These are phyloP conservation scores for Protostelium mycophagum DNA, from an alignment of 78 protist species.

Conservation along the genomic window DNA sequence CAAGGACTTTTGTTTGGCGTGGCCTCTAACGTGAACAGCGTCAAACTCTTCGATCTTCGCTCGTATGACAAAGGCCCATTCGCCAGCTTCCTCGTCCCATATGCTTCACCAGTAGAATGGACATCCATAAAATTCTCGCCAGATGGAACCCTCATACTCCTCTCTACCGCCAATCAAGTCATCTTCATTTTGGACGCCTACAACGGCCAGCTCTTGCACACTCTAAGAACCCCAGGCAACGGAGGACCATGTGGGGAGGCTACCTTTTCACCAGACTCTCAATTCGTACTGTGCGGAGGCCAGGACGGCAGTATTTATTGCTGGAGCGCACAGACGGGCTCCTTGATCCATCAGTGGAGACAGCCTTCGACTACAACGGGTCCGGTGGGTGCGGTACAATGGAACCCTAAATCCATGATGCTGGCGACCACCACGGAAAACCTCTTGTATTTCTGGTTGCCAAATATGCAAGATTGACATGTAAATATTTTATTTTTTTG, in stretches of 20 bases:
- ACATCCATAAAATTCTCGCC: conserved; percentile 47
- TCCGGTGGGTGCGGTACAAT: conserved; percentile 71
- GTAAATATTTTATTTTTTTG: too few relatives aligned
- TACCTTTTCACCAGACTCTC: conserved; percentile 74
- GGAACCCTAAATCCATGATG: conserved; percentile 72
- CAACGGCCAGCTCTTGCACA: conserved; percentile 37
- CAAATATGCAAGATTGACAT: too few relatives aligned
- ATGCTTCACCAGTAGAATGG: conserved; percentile 17
- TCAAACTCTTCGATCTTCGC: conserved; percentile 59
- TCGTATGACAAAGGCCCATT: conserved; percentile 58
- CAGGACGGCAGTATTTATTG: conserved; percentile 70
- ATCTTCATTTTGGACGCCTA: conserved; percentile 61
- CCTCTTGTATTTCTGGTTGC: conserved; percentile 70
- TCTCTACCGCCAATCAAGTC: conserved; percentile 32
- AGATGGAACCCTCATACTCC: conserved; percentile 62
- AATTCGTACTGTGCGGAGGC: conserved; percentile 64
- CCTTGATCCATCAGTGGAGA: conserved; percentile 50
- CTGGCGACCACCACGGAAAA: conserved; percentile 47
- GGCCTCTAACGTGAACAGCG: conserved; percentile 21
- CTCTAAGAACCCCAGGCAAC: not conserved
- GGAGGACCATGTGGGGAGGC: conserved; percentile 26
- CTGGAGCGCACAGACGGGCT: conserved; percentile 64
- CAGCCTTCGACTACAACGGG: conserved; percentile 27
- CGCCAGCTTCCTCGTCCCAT: conserved; percentile 29
- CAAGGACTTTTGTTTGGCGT: conserved; percentile 60